Conservation (phyloP, 192 early-diverging fungal species). For the Anaeromyces robustus region DNA sequence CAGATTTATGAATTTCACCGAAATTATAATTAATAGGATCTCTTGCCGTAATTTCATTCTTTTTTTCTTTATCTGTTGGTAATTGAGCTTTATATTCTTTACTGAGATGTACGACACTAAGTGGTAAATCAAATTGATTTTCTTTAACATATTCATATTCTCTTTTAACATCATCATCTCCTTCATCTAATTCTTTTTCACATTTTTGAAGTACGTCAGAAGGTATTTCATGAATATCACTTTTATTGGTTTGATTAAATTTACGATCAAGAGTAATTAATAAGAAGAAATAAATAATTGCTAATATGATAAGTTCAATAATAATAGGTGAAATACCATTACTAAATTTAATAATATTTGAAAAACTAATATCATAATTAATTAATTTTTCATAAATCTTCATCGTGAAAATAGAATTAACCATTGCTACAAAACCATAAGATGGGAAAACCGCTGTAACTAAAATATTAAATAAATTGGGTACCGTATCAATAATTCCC, state of each 20-base stretch:
- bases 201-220: not conserved
- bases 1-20: not conserved
- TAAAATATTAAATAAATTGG: not conserved
- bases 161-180: not conserved
- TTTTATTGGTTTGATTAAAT: not conserved
- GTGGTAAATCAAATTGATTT: not conserved
- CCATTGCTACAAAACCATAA: not conserved
- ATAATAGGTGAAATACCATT: not conserved
- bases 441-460: not conserved
- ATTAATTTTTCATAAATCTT: not conserved
- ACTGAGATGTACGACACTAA: not conserved
- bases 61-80: not conserved
- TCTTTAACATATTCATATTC: not conserved
- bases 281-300: not conserved
- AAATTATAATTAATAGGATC: not conserved
- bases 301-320: not conserved
- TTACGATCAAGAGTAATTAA: not conserved
- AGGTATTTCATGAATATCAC: not conserved
- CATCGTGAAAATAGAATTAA: not conserved
- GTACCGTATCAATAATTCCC: not conserved
- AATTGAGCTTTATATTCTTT: not conserved
- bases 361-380: not conserved
- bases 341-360: not conserved
- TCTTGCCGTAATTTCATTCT: not conserved
- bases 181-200: not conserved